Evolutionary conservation across 345 rosid genomes (phyloP).

Genomic region (Mangifera indica): DNA sequence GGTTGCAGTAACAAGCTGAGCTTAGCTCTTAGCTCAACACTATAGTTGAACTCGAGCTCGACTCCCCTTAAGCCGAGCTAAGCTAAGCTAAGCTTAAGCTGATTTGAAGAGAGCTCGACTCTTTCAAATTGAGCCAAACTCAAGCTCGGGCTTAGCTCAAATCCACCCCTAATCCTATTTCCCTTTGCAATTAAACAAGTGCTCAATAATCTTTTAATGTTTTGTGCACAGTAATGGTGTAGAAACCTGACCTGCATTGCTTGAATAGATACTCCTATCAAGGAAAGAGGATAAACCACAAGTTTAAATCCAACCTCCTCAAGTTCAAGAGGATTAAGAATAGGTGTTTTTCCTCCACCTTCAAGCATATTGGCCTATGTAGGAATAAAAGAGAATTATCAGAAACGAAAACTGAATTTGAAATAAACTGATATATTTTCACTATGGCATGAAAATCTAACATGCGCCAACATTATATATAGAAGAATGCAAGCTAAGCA

Average conservation of each 20-base stretch:
- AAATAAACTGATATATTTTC: not conserved
- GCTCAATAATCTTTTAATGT: not conserved
- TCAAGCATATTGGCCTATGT: slow-evolving; percentile 83
- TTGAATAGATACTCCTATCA: slow-evolving; percentile 80
- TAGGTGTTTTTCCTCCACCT: slow-evolving; percentile 87
- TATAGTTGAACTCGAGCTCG: too few relatives aligned
- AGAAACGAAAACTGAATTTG: slow-evolving; percentile 13
- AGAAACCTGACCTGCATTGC: slow-evolving; percentile 77
- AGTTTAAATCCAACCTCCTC: slow-evolving; percentile 86
- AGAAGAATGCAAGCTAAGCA: not conserved
- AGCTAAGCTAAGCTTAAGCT: too few relatives aligned
- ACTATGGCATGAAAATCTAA: not conserved
- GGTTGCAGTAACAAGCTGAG: too few relatives aligned
- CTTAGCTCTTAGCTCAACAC: too few relatives aligned
- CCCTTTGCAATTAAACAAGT: not conserved
- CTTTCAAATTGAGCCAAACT: too few relatives aligned
- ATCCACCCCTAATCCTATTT: too few relatives aligned
- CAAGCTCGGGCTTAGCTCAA: too few relatives aligned
- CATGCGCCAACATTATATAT: too few relatives aligned
- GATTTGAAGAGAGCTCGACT: too few relatives aligned
- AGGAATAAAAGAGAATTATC: slow-evolving; percentile 15
- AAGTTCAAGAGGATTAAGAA: slow-evolving; percentile 68
- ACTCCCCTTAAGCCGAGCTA: too few relatives aligned
- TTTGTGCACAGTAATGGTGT: not conserved
- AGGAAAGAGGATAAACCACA: slow-evolving; percentile 77